Base-by-base conservation (phyloP, 1,139 yeast genomes). In the Taiozyma sp. region DNA sequence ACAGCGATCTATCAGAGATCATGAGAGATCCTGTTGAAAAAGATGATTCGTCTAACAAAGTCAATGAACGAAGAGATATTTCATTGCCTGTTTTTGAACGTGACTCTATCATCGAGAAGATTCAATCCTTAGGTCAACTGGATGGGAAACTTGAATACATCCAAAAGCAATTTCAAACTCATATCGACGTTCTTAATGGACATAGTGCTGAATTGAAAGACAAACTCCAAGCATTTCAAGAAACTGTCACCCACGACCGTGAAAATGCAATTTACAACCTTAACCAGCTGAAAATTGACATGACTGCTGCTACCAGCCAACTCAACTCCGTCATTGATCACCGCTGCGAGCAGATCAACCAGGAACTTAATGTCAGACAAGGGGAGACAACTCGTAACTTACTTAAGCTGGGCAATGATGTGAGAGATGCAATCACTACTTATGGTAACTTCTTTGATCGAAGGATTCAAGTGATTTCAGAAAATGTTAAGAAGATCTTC, bases 391-490 rank as follows among this genome's bases (percentile, higher is more conserved):
- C 2, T 4, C 14, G 8, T 2, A 38, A 38, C 14, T 19, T 38
- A 14, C 3, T 19, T 7, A 38, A 19, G 24, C 7, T 38, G 13
- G 10, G 24, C 4, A 12, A 16, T 8, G 24, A 22, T 22, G 14
- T 38, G 14, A 22, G 7, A 9, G 14, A 4, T 16, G 41, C 51
- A 9, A 39, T 51, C 28, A 44, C 27, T 6, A 44, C 45, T 12
- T 51, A 45, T 46, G 45, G 51, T 4, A 34, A 41, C 12, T 51
- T 43, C 27, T 51, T 51, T 29, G 53, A 51, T 23, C n/a, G 16
- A 14, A 51, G 48, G 28, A 48, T 51, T 19, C 45, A 46, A 8
- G n/a, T 10, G n/a, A 46, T 51, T n/a, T 36, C 46, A 27, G 32
- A 32, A 14, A 12, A 30, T 6, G n/a, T 51, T 13, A 34, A 40